Percentiles rank a stretch among this genome's conserved stretches.
These are phyloP conservation scores for Solanum megistacrolobum DNA, from an alignment of 257 asterid genomes.

Conservation along the genomic window DNA sequence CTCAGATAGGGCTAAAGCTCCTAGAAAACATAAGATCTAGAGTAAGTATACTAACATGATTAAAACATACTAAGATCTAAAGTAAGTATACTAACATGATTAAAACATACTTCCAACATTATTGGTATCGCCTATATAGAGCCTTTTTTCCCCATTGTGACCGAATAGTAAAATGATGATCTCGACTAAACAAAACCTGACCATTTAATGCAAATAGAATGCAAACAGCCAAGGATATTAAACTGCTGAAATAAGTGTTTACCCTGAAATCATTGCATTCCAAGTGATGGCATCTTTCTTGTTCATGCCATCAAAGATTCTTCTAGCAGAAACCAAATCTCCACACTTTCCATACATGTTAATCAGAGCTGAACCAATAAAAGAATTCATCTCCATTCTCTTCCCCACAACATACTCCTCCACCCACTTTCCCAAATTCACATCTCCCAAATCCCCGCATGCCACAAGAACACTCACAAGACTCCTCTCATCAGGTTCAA, in stretches of 20 bases:
- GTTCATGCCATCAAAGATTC: conserved; percentile 33
- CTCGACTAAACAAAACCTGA: not conserved
- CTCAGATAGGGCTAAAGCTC: not conserved
- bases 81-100: not conserved
- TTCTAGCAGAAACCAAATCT: conserved; percentile 57
- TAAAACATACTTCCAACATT: not conserved
- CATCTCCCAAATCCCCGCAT: conserved; percentile 71
- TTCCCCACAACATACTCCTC: conserved; percentile 34
- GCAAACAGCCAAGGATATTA: not conserved
- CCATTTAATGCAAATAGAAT: not conserved
- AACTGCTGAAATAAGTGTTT: not conserved
- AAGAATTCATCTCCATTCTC: conserved; percentile 46
- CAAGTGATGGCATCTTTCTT: conserved; percentile 60
- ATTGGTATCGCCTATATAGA: not conserved
- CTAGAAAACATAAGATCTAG: not conserved
- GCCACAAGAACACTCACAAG: conserved; percentile 76
- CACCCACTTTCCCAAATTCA: conserved; percentile 51
- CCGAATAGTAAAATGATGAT: not conserved
- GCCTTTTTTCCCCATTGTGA: not conserved
- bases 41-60: not conserved
- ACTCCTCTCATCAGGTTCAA: conserved; percentile 73
- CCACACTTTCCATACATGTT: conserved; percentile 85
- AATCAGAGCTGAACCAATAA: conserved; percentile 68
- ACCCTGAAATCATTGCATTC: conserved; percentile 95
- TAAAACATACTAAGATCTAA: not conserved